A percentile compares a stretch with the other conserved stretches of the same genome.
Evolutionary conservation across 495 filamentous ascomycete genomes (phyloP).

Genomic region (Parmelia sp.): DNA sequence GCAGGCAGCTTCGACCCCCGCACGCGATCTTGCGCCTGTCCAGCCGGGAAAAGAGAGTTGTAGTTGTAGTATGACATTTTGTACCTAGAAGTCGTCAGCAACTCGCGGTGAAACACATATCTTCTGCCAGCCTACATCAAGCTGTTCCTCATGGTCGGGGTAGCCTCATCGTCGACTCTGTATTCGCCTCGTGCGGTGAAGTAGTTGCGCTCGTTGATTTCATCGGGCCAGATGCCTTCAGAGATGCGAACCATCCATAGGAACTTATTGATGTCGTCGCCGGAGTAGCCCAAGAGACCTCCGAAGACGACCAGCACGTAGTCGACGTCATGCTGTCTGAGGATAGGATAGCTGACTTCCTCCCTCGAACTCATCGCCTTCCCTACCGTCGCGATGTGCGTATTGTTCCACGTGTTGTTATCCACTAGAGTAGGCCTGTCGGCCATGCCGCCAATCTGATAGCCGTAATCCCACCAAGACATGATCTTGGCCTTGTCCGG

Average conservation of each 20-base stretch:
- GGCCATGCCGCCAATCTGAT: conserved; percentile 99
- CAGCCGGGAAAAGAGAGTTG: conserved; percentile 81
- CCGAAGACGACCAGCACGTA: conserved; percentile 98
- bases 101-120: background rate
- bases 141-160: conserved; percentile 98
- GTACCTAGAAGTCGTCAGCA: conserved; percentile 60
- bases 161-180: conserved; percentile 85
- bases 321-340: conserved; percentile 96
- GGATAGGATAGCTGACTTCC: conserved; percentile 97
- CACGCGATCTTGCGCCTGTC: conserved; percentile 88
- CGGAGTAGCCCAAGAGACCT: conserved; percentile 94
- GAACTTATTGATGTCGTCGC: conserved; percentile 99
- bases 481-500: conserved; percentile 93
- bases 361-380: conserved; percentile 98
- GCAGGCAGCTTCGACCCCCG: conserved; percentile 75
- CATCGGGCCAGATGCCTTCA: conserved; percentile 98
- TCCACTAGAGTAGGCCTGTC: conserved; percentile 96
- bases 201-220: conserved; percentile 95
- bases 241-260: conserved; percentile 99
- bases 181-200: conserved; percentile 96
- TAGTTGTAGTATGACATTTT: conserved; percentile 99
- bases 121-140: conserved; percentile 71
- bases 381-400: conserved; percentile 97
- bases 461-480: conserved; percentile 99
- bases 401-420: conserved; percentile 99